phyloP scores from a whole-genome alignment of 441 rosid genomes.

The Viola pubescens region DNA sequence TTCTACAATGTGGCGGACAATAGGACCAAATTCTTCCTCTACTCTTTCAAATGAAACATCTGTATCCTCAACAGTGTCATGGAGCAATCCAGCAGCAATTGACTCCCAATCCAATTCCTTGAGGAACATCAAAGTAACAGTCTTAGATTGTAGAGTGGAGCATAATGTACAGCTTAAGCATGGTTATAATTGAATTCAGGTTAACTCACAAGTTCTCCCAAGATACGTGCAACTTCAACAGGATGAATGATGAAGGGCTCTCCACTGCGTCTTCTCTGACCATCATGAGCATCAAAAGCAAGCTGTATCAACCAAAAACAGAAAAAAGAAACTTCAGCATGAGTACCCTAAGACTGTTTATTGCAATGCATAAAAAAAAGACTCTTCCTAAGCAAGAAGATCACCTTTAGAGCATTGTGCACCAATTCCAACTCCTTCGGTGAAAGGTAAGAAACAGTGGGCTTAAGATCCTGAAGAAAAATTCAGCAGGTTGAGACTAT shows the following conservation, averaged over 20 bases:
- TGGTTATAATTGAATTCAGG: conserved; percentile 13
- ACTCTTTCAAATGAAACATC: conserved; percentile 90
- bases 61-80: conserved; percentile 98
- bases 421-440: conserved; percentile 80
- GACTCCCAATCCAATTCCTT: conserved; percentile 99
- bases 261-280: conserved; percentile 90
- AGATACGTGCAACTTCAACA: conserved; percentile 86
- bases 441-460: conserved; percentile 69
- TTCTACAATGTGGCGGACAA: conserved; percentile 86
- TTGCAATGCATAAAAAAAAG: conserved; percentile 1
- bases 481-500: conserved; percentile 18
- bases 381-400: conserved; percentile 16
- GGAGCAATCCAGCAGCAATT: conserved; percentile 90
- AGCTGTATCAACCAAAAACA: conserved; percentile 41
- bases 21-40: conserved; percentile 86
- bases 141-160: conserved; percentile 21
- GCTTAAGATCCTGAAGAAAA: conserved; percentile 62
- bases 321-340: conserved; percentile 22
- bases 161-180: conserved; percentile 10
- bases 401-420: conserved; percentile 68
- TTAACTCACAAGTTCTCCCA: conserved; percentile 89
- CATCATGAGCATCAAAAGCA: conserved; percentile 92
- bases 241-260: conserved; percentile 93
- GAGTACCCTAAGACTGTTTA: conserved; percentile 13
- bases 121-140: conserved; percentile 18